Evolutionary conservation across 2,329 filamentous ascomycete genomes (phyloP), one percentile per base, ranked within the genome.

Genomic region (Sporothrix globosa): DNA sequence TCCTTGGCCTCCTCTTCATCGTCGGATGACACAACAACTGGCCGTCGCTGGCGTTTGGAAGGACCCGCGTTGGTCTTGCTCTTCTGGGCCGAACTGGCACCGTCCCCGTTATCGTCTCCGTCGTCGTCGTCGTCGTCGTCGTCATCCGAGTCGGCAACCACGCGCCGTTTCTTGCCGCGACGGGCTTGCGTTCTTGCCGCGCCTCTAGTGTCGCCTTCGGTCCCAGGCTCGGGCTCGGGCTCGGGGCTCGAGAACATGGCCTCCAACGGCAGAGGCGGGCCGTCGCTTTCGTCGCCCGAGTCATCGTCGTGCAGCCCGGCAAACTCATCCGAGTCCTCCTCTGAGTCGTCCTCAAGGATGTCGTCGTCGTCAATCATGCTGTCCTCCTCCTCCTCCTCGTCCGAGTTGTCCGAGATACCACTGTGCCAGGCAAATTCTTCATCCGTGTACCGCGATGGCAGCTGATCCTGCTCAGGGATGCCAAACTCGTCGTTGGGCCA

Each of bases 121-220:
- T 70, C 70, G 1, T 71, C 72, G 21, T 50, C 69, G 1, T 46
- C 69, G 4, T 65, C 63, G 17, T 70, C 70, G 1, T 71, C 72
- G 19, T 73, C 73, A 21, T 74, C 73, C 14, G 71, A 72, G 50
- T 74, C 73, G 0, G 58, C 41, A 17, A 74, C 24, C 4, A 73
- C 34, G 1, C 69, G 72, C 30, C 73, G 73, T 13, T 66, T 72
- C 41, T 48, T 71, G 10, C 68, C 50, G n/a, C 70, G 72, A 13
- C 44, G 53, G n/a, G 13, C 5, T 11, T 4, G 30, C 13, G 54
- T 41, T 27, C 39, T 30, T 11, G 54, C 19, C 6, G 27, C 53
- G 14, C 19, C 30, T 39, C 46, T 34, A 3, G 5, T 44, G 3
- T 14, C 48, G 2, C 9, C 41, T 0, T 10, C n/a, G 1, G 52